Evolutionary conservation across 2,329 filamentous ascomycete species (phyloP).

Genomic region (Fusarium coffeatum): DNA sequence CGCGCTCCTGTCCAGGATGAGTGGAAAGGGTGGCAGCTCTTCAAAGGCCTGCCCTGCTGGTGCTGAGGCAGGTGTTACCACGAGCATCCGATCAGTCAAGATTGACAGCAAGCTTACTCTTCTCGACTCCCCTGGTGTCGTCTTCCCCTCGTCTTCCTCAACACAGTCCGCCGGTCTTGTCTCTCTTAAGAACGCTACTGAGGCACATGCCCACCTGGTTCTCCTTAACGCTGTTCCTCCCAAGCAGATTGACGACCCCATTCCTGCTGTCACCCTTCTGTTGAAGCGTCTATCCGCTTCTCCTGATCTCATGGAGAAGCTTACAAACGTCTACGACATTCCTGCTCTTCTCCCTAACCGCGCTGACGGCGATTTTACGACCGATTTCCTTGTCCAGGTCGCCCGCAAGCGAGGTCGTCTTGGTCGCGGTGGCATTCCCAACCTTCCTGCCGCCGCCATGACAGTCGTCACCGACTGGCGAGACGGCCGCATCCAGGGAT

Average conservation of each 20-base stretch:
- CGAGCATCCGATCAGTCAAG: conserved; percentile 88
- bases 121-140: conserved; percentile 93
- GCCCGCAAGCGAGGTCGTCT: conserved; percentile 91
- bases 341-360: conserved; percentile 77
- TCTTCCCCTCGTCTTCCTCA: conserved; percentile 78
- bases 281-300: conserved; percentile 81
- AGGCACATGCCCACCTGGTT: conserved; percentile 85
- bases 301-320: conserved; percentile 78
- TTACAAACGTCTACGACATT: conserved; percentile 86
- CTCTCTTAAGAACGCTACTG: conserved; percentile 69
- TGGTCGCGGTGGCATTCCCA: conserved; percentile 89
- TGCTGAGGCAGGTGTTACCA: conserved; percentile 92
- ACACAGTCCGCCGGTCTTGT: conserved; percentile 56
- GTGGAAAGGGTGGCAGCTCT: conserved; percentile 68
- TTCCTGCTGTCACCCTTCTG: conserved; percentile 88
- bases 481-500: conserved; percentile 93
- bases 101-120: conserved; percentile 94
- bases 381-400: conserved; percentile 93
- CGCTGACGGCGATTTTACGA: conserved; percentile 79
- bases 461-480: conserved; percentile 97
- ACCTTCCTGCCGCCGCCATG: conserved; percentile 87
- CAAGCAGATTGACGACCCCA: conserved; percentile 91
- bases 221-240: conserved; percentile 92
- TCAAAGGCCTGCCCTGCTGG: conserved; percentile 82
- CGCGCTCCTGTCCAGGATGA: conserved; percentile 82